These are phyloP conservation scores for Pelagophyceae sp. DNA, from an alignment of 352 stramenopile genomes.

Conservation along the genomic window DNA sequence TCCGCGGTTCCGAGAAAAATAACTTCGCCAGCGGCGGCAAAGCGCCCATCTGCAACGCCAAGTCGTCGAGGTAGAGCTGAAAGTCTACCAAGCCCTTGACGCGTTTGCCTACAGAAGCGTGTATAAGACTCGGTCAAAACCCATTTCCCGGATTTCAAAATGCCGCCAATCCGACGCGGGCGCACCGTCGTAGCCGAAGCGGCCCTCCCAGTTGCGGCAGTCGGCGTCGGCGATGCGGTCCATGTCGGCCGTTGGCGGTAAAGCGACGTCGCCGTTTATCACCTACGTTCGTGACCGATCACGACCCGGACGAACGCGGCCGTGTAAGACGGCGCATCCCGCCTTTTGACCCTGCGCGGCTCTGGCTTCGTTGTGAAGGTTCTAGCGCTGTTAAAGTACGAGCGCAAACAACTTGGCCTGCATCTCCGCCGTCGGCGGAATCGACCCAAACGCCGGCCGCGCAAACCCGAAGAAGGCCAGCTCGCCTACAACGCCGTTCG, in stretches of 20 bases:
- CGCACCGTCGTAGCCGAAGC: slow-evolving; percentile 43
- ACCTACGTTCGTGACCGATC: too few species aligned
- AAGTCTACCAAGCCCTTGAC: slow-evolving; percentile 42
- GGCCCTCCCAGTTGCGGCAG: slow-evolving; percentile 34
- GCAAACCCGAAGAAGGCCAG: slow-evolving; percentile 42
- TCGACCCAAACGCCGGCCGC: slow-evolving; percentile 38
- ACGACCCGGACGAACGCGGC: slow-evolving; percentile 3
- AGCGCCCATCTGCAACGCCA: slow-evolving; percentile 32
- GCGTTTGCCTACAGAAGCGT: too few species aligned
- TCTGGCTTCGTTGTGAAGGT: slow-evolving; percentile 22
- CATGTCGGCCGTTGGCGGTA: slow-evolving; percentile 24
- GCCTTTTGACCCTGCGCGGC: background rate
- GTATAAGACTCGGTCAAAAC: too few species aligned
- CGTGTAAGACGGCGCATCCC: too few species aligned
- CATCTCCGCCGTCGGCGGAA: slow-evolving; percentile 40
- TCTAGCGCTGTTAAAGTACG: too few species aligned
- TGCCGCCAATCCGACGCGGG: too few species aligned
- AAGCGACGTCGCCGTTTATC: slow-evolving; percentile 28
- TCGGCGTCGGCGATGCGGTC: slow-evolving; percentile 15
- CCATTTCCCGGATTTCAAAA: too few species aligned
- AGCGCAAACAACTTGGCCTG: slow-evolving; percentile 29
- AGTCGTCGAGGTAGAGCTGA: slow-evolving; percentile 38
- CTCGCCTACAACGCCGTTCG: too few species aligned
- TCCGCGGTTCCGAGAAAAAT: slow-evolving; percentile 35
- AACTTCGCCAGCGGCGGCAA: slow-evolving; percentile 34